Conservation (phyloP, 2,329 filamentous ascomycete genomes). For the Hypoxylon sp. region DNA sequence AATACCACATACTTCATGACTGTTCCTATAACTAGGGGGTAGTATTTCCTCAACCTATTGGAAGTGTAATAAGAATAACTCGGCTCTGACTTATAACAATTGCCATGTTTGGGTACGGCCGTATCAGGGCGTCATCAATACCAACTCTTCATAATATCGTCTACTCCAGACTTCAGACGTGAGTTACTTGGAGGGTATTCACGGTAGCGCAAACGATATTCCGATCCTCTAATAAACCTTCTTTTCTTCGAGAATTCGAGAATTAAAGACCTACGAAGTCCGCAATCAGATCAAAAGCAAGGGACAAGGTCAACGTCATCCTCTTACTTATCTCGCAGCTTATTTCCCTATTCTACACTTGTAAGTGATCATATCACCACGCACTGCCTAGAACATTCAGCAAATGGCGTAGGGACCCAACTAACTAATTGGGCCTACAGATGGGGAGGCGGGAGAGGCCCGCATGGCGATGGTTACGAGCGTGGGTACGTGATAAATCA, state of each 20-base stretch:
- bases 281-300: not conserved
- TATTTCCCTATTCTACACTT: not conserved
- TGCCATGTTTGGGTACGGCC: too few species aligned
- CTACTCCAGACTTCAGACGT: not conserved
- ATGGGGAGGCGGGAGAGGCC: too few species aligned
- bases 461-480: too few species aligned
- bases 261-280: not conserved
- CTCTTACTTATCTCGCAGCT: not conserved
- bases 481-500: too few species aligned
- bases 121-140: not conserved
- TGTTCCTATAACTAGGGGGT: not conserved
- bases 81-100: not conserved
- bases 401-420: too few species aligned
- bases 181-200: not conserved
- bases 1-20: not conserved
- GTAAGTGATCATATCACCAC: not conserved
- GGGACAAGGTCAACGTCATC: not conserved
- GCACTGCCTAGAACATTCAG: too few species aligned
- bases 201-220: not conserved
- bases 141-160: not conserved
- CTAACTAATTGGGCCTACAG: too few species aligned
- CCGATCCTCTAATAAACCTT: not conserved
- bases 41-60: not conserved
- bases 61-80: not conserved
- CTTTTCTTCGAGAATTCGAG: too few species aligned